These are phyloP conservation scores for Medicago ruthenica DNA, from an alignment of 306 rosid genomes.

Conservation along the genomic window DNA sequence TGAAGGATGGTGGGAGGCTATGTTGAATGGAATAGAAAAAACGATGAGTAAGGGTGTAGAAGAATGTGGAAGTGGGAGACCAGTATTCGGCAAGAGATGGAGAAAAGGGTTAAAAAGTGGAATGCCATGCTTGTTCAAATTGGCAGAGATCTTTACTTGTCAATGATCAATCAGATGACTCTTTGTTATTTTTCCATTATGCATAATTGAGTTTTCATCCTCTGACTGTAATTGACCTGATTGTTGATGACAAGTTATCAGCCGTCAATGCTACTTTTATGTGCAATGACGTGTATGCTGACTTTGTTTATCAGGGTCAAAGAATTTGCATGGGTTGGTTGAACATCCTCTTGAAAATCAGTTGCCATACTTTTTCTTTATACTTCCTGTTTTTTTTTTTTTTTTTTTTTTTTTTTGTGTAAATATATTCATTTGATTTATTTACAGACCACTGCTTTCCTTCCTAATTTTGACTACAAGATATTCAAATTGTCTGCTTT, in stretches of 20 bases:
- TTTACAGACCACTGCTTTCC: neutral
- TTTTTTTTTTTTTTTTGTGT: conserved; percentile 5
- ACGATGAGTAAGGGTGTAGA: neutral
- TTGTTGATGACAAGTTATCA: neutral
- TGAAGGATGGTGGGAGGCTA: neutral
- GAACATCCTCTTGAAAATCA: neutral
- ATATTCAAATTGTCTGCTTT: conserved; percentile 27
- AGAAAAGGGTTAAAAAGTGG: neutral
- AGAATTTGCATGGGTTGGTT: neutral
- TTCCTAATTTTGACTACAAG: neutral
- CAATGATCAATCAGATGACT: neutral
- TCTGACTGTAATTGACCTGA: neutral
- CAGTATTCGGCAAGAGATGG: neutral
- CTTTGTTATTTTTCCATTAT: conserved; percentile 8
- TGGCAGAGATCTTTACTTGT: neutral
- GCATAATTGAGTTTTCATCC: neutral
- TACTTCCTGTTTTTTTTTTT: conserved; percentile 3
- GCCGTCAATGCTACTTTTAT: neutral
- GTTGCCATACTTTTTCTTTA: neutral
- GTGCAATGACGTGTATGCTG: conserved; percentile 23
- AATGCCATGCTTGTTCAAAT: neutral
- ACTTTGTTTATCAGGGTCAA: conserved; percentile 13
- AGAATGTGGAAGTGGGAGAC: neutral
- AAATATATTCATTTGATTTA: conserved; percentile 13
- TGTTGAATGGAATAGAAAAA: neutral